phyloP scores from a whole-genome alignment of 768 basidiomycete genomes.

The Auricularia sp. region DNA sequence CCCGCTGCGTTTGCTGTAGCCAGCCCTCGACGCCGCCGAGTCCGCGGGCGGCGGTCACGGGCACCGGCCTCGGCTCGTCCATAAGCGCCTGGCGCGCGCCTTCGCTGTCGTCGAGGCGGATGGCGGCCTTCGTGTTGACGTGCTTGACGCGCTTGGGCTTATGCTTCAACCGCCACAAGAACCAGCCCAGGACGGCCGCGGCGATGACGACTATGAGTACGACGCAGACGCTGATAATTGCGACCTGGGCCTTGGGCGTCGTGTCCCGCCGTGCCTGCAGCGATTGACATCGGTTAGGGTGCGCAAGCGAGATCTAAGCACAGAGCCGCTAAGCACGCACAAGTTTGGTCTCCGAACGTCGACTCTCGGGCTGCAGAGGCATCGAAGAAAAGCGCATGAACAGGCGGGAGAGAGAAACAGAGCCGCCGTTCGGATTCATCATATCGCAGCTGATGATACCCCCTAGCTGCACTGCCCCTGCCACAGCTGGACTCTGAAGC shows the following conservation, averaged over 20 bases:
- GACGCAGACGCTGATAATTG: not conserved
- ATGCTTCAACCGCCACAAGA: not conserved
- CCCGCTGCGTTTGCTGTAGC: not conserved
- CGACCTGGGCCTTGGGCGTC: not conserved
- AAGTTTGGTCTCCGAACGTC: no score
- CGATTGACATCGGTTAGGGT: no score
- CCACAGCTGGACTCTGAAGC: no score
- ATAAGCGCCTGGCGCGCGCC: not conserved
- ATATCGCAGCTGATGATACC: no score
- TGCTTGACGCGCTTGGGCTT: not conserved
- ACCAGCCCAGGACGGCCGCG: not conserved
- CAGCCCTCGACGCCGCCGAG: constrained; percentile 1
- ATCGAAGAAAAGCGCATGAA: no score
- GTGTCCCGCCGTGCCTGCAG: not conserved
- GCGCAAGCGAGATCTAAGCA: no score
- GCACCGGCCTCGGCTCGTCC: not conserved
- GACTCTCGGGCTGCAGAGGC: no score
- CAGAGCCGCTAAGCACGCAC: no score
- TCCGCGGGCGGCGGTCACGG: not conserved
- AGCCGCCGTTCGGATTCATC: no score
- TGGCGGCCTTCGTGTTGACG: not conserved
- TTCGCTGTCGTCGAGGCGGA: not conserved
- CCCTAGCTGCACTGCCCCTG: no score
- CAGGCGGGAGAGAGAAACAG: no score
- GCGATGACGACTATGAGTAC: not conserved